Conservation (phyloP, 208 protist genomes). For the Leishmania braziliensis region DNA sequence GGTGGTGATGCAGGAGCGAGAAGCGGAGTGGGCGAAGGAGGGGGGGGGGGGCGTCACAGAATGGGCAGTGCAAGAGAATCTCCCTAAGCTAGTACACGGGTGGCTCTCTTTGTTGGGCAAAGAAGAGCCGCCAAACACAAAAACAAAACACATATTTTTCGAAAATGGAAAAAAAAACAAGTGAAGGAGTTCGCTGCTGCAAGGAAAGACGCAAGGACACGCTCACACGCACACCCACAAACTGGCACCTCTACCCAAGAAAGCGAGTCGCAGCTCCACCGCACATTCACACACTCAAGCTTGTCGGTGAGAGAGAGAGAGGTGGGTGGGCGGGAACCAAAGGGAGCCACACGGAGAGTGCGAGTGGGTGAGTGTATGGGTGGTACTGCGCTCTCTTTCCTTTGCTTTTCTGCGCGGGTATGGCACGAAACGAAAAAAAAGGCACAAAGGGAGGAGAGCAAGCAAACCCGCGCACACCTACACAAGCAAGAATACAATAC, state of each 20-base stretch:
- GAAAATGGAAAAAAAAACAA: neutral
- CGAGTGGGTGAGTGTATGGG: neutral
- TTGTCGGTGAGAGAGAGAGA: neutral
- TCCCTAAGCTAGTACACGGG: neutral
- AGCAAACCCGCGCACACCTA: neutral
- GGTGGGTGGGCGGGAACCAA: neutral
- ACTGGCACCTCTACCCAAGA: neutral
- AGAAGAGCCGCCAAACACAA: too few species aligned
- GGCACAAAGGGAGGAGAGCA: neutral
- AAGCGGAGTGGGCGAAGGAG: neutral
- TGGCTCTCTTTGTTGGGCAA: neutral
- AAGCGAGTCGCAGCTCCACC: neutral
- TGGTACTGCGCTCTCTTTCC: constrained; percentile 3
- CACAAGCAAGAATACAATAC: neutral
- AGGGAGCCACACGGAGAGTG: neutral
- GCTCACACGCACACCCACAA: neutral
- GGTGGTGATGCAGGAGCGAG: neutral
- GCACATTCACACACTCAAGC: neutral
- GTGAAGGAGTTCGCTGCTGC: neutral
- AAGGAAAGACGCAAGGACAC: neutral
- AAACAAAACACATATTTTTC: too few species aligned
- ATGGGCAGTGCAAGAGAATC: neutral
- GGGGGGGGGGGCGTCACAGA: neutral
- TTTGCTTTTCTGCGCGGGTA: neutral
- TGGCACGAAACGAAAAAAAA: neutral